phyloP scores from a whole-genome alignment of 1,284 basidiomycete genomes.

The Takashimella tepidaria region DNA sequence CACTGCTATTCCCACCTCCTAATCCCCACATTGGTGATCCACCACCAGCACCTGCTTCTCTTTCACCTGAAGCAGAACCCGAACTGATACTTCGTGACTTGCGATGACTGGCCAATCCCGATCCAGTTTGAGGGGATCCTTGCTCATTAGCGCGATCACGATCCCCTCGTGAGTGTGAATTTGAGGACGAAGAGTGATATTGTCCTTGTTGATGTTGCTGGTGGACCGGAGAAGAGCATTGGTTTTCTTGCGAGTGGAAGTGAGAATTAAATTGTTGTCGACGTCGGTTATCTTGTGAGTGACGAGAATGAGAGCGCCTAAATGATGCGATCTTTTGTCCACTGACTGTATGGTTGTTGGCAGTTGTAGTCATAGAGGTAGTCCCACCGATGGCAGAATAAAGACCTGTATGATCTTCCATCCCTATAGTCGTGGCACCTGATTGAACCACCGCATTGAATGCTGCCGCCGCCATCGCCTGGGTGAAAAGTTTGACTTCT shows the following conservation, averaged over 20 bases:
- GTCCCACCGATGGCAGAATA: too few relatives aligned
- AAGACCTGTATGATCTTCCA: too few relatives aligned
- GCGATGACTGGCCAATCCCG: neutral
- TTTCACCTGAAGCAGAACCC: neutral
- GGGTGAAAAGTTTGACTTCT: constrained; percentile 42
- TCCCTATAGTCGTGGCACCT: constrained; percentile 26
- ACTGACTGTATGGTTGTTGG: too few relatives aligned
- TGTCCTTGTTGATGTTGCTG: neutral
- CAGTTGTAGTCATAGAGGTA: too few relatives aligned
- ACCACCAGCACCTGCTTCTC: too few relatives aligned
- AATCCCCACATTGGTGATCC: neutral
- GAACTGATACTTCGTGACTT: neutral
- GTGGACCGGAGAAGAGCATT: too few relatives aligned
- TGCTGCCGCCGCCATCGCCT: constrained; percentile 43
- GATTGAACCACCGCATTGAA: constrained; percentile 42
- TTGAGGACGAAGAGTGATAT: neutral
- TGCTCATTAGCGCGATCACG: too few relatives aligned
- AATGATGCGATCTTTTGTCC: neutral
- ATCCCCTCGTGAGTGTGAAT: neutral
- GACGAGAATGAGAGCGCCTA: neutral
- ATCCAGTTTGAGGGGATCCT: too few relatives aligned
- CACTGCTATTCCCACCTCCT: neutral
- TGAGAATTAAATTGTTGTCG: too few relatives aligned
- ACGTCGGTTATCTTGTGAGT: neutral
- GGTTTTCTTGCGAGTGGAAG: too few relatives aligned